A percentile compares a stretch with the other conserved stretches of the same genome.
phyloP scores from a whole-genome alignment of 768 basidiomycete genomes.

The Suillus ampliporus region DNA sequence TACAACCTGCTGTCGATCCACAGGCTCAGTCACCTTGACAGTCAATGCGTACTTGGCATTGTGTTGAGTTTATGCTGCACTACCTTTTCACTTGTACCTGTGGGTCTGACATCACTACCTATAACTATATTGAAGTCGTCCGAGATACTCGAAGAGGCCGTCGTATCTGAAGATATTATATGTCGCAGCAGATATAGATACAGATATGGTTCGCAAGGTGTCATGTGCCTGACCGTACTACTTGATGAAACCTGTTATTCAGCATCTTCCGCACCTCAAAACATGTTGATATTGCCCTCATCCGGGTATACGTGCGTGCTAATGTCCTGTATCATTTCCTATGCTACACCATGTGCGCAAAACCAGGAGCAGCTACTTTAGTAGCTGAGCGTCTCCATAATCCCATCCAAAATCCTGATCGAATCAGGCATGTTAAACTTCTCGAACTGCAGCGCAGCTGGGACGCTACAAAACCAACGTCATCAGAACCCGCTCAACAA shows the following conservation, averaged over 20 bases:
- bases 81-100: too few species aligned
- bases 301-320: conserved; percentile 6
- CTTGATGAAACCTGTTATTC: background rate
- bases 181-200: too few species aligned
- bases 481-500: conserved; percentile 10
- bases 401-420: conserved; percentile 79
- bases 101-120: too few species aligned
- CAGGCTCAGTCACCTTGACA: too few species aligned
- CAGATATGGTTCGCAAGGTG: too few species aligned
- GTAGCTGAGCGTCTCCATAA: conserved; percentile 82
- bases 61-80: too few species aligned
- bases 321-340: background rate
- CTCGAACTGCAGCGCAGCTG: conserved; percentile 84
- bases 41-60: too few species aligned
- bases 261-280: background rate
- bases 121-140: too few species aligned
- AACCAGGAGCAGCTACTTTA: background rate
- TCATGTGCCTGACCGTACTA: too few species aligned
- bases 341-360: background rate
- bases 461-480: conserved; percentile 56
- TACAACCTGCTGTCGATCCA: too few species aligned
- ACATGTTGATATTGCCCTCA: background rate
- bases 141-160: too few species aligned
- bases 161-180: too few species aligned
- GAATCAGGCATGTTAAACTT: conserved; percentile 93